Percentiles rank a stretch among this genome's conserved stretches.
Evolutionary conservation across 495 filamentous ascomycete species (phyloP).

Genomic region (Cryomyces antarcticus): DNA sequence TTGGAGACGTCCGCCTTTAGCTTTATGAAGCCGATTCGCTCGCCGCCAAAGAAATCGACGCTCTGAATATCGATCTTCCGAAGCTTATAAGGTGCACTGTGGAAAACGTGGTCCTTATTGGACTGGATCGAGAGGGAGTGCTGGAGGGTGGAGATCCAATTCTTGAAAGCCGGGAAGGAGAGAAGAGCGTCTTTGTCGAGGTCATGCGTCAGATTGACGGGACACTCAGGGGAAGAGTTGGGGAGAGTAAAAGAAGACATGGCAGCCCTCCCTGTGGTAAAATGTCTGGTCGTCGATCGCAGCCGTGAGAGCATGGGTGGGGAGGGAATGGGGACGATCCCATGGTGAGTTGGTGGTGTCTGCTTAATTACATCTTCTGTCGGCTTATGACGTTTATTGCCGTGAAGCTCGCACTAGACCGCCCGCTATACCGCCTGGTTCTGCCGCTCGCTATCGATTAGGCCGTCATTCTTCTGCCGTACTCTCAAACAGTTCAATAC

Average conservation of each 20-base stretch:
- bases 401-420: too few species aligned
- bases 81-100: constrained; percentile 47
- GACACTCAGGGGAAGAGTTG: constrained; percentile 14
- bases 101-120: constrained; percentile 42
- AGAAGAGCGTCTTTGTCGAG: constrained; percentile 7
- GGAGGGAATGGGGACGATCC: background rate
- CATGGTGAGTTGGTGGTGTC: too few species aligned
- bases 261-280: background rate
- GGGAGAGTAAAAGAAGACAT: constrained; percentile 19
- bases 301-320: background rate
- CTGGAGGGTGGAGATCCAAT: constrained; percentile 50
- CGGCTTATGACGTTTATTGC: too few species aligned
- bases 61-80: constrained; percentile 51
- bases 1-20: constrained; percentile 47
- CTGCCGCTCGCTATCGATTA: too few species aligned
- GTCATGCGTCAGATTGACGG: background rate
- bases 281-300: background rate
- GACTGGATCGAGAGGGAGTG: constrained; percentile 43
- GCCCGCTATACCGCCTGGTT: too few species aligned
- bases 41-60: constrained; percentile 47
- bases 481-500: too few species aligned
- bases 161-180: constrained; percentile 13
- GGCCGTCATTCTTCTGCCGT: too few species aligned
- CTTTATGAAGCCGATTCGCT: constrained; percentile 59
- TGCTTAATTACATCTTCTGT: too few species aligned